phyloP scores from a whole-genome alignment of 108 stramenopile genomes.

The Cylindrotheca closterium region DNA sequence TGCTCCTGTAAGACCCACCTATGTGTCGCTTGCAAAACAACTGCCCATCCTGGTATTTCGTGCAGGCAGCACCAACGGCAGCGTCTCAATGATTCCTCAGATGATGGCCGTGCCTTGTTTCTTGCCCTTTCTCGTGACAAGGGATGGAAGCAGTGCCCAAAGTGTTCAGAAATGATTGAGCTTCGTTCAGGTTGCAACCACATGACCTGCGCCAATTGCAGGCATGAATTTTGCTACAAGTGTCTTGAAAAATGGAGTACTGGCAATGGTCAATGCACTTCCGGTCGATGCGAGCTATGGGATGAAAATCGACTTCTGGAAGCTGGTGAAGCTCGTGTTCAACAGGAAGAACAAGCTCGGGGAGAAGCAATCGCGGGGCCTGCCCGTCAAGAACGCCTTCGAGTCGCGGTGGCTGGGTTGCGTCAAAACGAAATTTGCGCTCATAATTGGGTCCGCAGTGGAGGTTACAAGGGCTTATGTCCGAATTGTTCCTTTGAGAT shows the following conservation, averaged over 20 bases:
- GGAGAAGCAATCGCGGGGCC: slow-evolving; percentile 10
- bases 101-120: slow-evolving; percentile 27
- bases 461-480: slow-evolving; percentile 40
- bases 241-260: slow-evolving; percentile 44
- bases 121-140: slow-evolving; percentile 23
- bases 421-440: slow-evolving; percentile 41
- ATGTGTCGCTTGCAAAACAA: slow-evolving; percentile 45
- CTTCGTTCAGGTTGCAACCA: slow-evolving; percentile 53
- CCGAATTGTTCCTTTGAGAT: slow-evolving; percentile 34
- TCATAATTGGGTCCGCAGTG: slow-evolving; percentile 39
- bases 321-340: slow-evolving; percentile 53
- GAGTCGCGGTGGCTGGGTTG: slow-evolving; percentile 28
- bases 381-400: slow-evolving; percentile 23
- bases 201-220: slow-evolving; percentile 49
- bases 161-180: slow-evolving; percentile 45
- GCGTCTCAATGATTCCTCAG: slow-evolving; percentile 2
- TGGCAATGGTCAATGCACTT: slow-evolving; percentile 20
- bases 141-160: slow-evolving; percentile 63
- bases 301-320: slow-evolving; percentile 45
- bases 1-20: slow-evolving; percentile 39
- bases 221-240: slow-evolving; percentile 50
- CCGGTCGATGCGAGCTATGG: slow-evolving; percentile 45
- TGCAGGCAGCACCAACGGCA: slow-evolving; percentile 43
- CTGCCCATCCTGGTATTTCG: slow-evolving; percentile 32
- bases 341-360: slow-evolving; percentile 30